phyloP scores from a whole-genome alignment of 257 asterid species.

The Nyctanthes arbortristis region DNA sequence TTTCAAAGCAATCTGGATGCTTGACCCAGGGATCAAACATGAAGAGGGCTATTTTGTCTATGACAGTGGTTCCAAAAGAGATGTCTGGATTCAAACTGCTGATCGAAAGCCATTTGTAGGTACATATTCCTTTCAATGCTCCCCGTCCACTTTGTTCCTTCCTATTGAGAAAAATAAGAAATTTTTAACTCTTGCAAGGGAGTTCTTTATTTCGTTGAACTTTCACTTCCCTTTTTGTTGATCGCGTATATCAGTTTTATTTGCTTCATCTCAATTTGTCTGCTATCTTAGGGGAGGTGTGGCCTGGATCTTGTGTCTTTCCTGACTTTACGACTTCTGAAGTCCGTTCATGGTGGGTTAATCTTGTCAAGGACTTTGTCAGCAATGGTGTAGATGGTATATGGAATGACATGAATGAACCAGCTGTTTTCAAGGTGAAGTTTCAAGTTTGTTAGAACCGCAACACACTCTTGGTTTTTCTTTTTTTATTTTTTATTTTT shows the following conservation, averaged over 20 bases:
- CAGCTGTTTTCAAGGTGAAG: slow-evolving; percentile 92
- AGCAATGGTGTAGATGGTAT: slow-evolving; percentile 95
- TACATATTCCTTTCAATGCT: slow-evolving; percentile 28
- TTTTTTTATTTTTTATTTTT: no score
- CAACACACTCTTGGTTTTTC: slow-evolving; percentile 15
- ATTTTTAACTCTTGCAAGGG: neutral
- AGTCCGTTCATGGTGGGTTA: slow-evolving; percentile 94
- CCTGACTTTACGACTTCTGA: slow-evolving; percentile 83
- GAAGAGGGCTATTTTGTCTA: slow-evolving; percentile 86
- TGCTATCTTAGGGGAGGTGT: slow-evolving; percentile 77
- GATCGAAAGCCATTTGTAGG: slow-evolving; percentile 80
- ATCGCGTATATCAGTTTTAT: slow-evolving; percentile 19
- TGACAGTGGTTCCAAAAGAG: slow-evolving; percentile 80
- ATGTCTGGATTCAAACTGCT: slow-evolving; percentile 81
- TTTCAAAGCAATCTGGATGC: slow-evolving; percentile 98
- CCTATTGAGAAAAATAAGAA: neutral
- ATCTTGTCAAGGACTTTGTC: slow-evolving; percentile 74
- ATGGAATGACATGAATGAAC: slow-evolving; percentile 99
- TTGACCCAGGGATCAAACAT: slow-evolving; percentile 90
- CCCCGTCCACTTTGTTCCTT: neutral
- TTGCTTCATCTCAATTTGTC: no score
- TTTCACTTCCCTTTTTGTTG: neutral
- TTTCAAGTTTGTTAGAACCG: slow-evolving; percentile 12
- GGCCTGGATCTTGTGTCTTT: slow-evolving; percentile 99
- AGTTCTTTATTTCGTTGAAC: neutral